phyloP scores from a whole-genome alignment of 2,329 filamentous ascomycete species.

The Gaeumannomyces tritici region DNA sequence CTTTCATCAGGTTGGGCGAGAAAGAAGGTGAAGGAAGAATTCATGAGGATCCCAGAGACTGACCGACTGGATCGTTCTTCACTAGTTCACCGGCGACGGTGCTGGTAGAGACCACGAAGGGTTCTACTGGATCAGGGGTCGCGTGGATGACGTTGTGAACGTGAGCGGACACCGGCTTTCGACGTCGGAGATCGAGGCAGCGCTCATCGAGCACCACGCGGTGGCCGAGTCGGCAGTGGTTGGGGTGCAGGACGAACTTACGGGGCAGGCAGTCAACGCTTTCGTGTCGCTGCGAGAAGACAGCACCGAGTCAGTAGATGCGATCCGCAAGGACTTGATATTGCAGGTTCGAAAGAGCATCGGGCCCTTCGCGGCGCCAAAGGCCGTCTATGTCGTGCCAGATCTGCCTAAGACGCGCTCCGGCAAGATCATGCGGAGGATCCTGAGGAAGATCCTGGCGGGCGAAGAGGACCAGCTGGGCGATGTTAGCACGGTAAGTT shows the following conservation, averaged over 20 bases:
- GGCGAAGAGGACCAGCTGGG: constrained; percentile 96
- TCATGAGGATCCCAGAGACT: not conserved
- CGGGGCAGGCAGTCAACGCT: constrained; percentile 93
- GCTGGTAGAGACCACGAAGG: constrained; percentile 94
- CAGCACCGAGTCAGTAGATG: constrained; percentile 63
- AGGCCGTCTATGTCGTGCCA: constrained; percentile 81
- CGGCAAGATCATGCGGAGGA: constrained; percentile 98
- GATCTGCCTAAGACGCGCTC: constrained; percentile 96
- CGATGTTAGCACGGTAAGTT: constrained; percentile 78
- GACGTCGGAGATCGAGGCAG: constrained; percentile 95
- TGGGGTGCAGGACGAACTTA: constrained; percentile 85
- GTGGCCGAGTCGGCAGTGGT: constrained; percentile 95
- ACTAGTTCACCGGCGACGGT: constrained; percentile 80
- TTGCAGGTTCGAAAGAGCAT: constrained; percentile 96
- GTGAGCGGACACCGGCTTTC: constrained; percentile 93
- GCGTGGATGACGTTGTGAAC: constrained; percentile 97
- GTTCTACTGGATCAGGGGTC: constrained; percentile 99
- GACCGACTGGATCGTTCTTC: not conserved
- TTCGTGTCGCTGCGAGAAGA: constrained; percentile 93
- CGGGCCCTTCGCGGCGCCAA: constrained; percentile 92
- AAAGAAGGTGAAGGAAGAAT: not conserved
- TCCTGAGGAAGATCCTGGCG: constrained; percentile 92
- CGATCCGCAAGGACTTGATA: constrained; percentile 85
- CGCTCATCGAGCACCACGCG: constrained; percentile 80
- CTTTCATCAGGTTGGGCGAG: no score